Evolutionary conservation across 176 grass and related monocot genomes (phyloP).

Genomic region (Otatea glauca): DNA sequence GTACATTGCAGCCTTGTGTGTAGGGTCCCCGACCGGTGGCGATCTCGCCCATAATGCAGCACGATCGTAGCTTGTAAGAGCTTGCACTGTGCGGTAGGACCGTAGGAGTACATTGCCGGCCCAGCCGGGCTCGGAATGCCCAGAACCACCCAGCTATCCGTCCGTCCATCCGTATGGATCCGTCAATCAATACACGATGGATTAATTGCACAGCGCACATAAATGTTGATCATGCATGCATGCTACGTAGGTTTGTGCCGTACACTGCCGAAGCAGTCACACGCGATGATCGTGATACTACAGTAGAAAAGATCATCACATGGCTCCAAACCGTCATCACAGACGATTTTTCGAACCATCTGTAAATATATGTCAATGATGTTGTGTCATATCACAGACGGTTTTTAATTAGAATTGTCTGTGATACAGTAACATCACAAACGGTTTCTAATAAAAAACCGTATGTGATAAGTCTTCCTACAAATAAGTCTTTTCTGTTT

Average conservation of each 20-base stretch:
- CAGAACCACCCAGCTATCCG: background rate
- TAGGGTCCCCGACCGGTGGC: background rate
- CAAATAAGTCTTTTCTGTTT: too few relatives aligned
- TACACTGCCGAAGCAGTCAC: background rate
- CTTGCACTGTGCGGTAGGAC: background rate
- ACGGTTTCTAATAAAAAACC: too few relatives aligned
- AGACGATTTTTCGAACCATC: too few relatives aligned
- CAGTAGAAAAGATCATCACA: too few relatives aligned
- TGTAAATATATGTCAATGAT: too few relatives aligned
- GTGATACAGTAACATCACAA: too few relatives aligned
- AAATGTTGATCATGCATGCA: background rate
- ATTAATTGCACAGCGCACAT: background rate
- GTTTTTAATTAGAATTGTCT: too few relatives aligned
- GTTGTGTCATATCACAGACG: too few relatives aligned
- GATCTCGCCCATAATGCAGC: conserved; percentile 32
- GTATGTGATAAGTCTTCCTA: too few relatives aligned
- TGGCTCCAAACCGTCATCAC: too few relatives aligned
- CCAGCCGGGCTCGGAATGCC: background rate
- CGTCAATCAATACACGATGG: background rate
- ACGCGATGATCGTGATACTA: background rate
- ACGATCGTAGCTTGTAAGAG: background rate
- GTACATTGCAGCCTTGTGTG: background rate
- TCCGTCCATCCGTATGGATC: background rate
- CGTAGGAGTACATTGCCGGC: background rate
- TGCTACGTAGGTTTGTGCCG: background rate